Evolutionary conservation across 495 filamentous ascomycete genomes (phyloP), one percentile per base, ranked within the genome.

Genomic region (Daldinia grandis): DNA sequence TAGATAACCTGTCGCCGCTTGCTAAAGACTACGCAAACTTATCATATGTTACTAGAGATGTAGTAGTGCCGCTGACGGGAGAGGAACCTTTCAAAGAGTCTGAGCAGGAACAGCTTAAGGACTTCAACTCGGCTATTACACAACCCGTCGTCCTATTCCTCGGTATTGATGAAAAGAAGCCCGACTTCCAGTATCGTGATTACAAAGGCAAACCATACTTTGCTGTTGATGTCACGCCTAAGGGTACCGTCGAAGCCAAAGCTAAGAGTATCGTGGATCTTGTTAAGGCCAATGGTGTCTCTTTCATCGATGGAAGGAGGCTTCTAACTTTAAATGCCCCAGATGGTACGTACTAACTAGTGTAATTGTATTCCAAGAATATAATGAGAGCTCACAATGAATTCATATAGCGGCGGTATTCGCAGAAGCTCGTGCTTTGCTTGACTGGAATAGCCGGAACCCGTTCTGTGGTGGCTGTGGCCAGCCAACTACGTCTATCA

Each of bases 391-490:
- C 58, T 72, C 33, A 58, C 8, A 28, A 14, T 69, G 17, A 57
- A 56, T n/a, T n/a, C n/a, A n/a, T n/a, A 14, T 66, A 94, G 95
- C 93, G 64, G 94, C 94, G 61, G 92, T 96, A 47, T 94, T 93
- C 75, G 96, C 93, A n/a, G 91, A 95, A 75, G 92, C 93, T 3
- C 91, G 95, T 70, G 89, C 92, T n/a, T 80, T 97, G 38, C 76
- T 95, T 30, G 95, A 98, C 81, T 99, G 95, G 95, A 98, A 99
- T 80, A 86, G 83, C 54, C 91, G 95, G 50, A 98, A 97, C 76
- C 92, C 89, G 37, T 98, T 93, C 82, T 99, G 95, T 79, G 93
- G 88, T 9, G 88, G 89, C 59, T 76, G 95, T 81, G 95, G 95
- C 33, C 83, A 92, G 66, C 88, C 85, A 8, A 98, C 95, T 2